A percentile compares a stretch with the other conserved stretches of the same genome.
phyloP scores from a whole-genome alignment of 1,139 yeast genomes.

The Debaryomycetaceae sp. region DNA sequence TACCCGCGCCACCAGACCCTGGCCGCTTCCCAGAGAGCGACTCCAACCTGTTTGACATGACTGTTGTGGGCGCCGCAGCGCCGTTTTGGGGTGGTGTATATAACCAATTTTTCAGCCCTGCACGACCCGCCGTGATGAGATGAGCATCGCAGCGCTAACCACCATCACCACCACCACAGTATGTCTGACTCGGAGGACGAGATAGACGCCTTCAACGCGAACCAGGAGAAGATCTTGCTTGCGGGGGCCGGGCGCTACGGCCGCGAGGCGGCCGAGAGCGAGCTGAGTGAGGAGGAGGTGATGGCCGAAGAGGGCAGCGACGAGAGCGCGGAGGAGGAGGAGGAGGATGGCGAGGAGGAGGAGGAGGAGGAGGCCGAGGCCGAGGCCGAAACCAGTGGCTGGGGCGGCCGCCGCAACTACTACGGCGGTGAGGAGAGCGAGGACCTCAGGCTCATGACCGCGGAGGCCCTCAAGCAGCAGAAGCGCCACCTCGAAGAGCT shows the following conservation, averaged over 20 bases:
- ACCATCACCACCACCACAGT: slow-evolving; percentile 12
- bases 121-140: slow-evolving; percentile 11
- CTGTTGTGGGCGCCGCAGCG: slow-evolving; percentile 1
- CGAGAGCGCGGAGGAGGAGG: slow-evolving; percentile 30
- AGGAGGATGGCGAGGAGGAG: slow-evolving; percentile 27
- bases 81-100: slow-evolving; percentile 1
- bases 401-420: slow-evolving; percentile 81
- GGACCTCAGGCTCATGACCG: slow-evolving; percentile 73
- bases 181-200: slow-evolving; percentile 47
- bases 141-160: slow-evolving; percentile 12
- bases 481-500: slow-evolving; percentile 78
- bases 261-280: slow-evolving; percentile 22
- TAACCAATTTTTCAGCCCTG: not conserved
- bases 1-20: not conserved
- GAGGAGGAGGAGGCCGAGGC: slow-evolving; percentile 41
- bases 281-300: slow-evolving; percentile 31
- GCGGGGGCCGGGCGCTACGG: slow-evolving; percentile 52
- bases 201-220: slow-evolving; percentile 69
- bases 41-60: slow-evolving; percentile 43
- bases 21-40: slow-evolving; percentile 31
- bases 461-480: slow-evolving; percentile 86
- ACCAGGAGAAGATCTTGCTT: slow-evolving; percentile 56
- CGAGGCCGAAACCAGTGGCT: slow-evolving; percentile 54
- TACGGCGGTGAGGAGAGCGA: slow-evolving; percentile 86
- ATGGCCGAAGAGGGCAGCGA: slow-evolving; percentile 24